Evolutionary conservation across 495 filamentous ascomycete species (phyloP), one percentile per base, ranked within the genome.

Genomic region (Jackrogersella multiformis): DNA sequence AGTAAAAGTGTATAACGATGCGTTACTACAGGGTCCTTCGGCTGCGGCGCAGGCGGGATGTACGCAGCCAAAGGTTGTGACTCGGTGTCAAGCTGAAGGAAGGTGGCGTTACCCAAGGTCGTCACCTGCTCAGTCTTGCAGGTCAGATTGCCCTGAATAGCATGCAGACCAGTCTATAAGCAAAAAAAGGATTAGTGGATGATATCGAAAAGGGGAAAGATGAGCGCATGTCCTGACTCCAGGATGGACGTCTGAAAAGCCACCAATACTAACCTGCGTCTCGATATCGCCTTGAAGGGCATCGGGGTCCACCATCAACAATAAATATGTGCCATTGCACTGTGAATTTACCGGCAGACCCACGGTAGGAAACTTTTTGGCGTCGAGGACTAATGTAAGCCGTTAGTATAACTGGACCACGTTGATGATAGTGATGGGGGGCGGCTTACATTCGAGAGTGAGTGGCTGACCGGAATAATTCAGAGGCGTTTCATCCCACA

Each of bases 391-490:
- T 49, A 49, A 49, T 24, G 26, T 2, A 32, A 7, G 1, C n/a
- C 18, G 45, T 49, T 24, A 49, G 45, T 5, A 7, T 49, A 23
- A 48, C 21, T 48, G 45, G 45, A 9, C 5, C n/a, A 30, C 10
- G 4, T 9, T 28, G 24, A 49, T 18, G 6, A n/a, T 6, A 16
- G 24, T 26, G 26, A 49, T 28, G 45, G 26, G 15, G 45, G 32
- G 10, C 45, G 26, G 26, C 45, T 49, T 18, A 49, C 45, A 49
- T 24, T 49, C 45, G 12, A 49, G 45, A 4, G 45, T 18, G 13
- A 49, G 45, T 32, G n/a, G 45, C 15, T 49, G 45, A n/a, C 45
- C 45, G 45, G 45, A 49, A 49, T 49, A 49, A 24, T 49, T 49
- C 8, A 49, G 21, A 49, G 45, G 45, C 15, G 26, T 32, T 13